These are phyloP conservation scores for Colletotrichum coccodes DNA, from an alignment of 2,329 filamentous ascomycete species.

Conservation along the genomic window DNA sequence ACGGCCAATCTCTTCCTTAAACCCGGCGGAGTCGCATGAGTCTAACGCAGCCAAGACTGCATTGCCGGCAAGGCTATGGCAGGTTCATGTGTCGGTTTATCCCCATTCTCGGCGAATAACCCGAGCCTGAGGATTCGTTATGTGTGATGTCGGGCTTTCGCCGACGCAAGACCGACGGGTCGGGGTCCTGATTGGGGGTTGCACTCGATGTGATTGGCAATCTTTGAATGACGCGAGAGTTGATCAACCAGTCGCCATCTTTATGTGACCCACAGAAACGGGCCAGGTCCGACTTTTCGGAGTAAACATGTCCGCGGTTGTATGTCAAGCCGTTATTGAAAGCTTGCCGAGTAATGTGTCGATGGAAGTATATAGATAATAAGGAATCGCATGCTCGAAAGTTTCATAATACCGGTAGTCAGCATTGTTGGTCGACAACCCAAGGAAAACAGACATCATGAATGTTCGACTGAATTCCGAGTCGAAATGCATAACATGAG, in stretches of 20 bases:
- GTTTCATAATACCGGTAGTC: too few species aligned
- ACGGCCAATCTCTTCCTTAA: background rate
- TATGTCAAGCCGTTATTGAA: background rate
- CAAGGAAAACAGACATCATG: too few species aligned
- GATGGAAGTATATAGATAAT: background rate
- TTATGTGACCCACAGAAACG: background rate
- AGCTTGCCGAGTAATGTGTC: background rate
- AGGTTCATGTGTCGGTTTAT: background rate
- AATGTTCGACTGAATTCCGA: too few species aligned
- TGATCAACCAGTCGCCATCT: conserved; percentile 11
- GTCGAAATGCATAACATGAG: too few species aligned
- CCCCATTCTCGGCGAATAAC: background rate
- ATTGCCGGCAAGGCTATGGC: background rate
- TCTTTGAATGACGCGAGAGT: conserved; percentile 1
- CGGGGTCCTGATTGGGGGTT: background rate
- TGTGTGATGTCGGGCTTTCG: background rate
- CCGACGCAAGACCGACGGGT: background rate
- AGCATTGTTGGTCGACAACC: too few species aligned
- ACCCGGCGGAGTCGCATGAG: background rate
- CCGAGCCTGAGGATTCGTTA: background rate
- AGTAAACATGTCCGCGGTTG: background rate
- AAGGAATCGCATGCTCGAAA: too few species aligned
- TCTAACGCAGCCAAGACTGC: conserved; percentile 2
- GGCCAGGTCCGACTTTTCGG: background rate
- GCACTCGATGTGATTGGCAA: too few species aligned